Conservation (phyloP, 2,329 filamentous ascomycete genomes). For the Cercospora berteroae region DNA sequence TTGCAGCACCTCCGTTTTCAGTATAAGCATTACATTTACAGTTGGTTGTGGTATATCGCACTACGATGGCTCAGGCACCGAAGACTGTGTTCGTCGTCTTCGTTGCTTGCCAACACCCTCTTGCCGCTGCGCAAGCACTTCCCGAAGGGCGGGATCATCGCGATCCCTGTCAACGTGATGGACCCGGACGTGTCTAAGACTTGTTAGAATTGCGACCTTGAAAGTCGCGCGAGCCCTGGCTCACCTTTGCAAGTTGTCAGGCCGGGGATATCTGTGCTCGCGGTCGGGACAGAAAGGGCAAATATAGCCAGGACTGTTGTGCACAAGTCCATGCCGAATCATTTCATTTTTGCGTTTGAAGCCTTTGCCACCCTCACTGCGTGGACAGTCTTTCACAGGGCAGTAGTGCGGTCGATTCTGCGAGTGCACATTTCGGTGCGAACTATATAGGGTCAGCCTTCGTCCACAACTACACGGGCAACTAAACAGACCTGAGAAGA, state of each 20-base stretch:
- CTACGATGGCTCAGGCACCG: neutral
- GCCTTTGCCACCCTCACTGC: conserved; percentile 61
- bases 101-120: conserved; percentile 79
- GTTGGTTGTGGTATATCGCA: neutral
- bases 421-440: conserved; percentile 69
- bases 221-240: conserved; percentile 28
- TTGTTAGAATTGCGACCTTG: neutral
- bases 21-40: conserved; percentile 8
- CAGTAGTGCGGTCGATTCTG: conserved; percentile 64
- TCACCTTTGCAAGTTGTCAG: conserved; percentile 92
- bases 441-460: conserved; percentile 44
- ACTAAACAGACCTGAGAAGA: conserved; percentile 60
- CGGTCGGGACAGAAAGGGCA: conserved; percentile 94
- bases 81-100: conserved; percentile 56
- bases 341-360: conserved; percentile 71
- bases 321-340: conserved; percentile 80
- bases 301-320: conserved; percentile 90
- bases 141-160: conserved; percentile 75
- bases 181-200: conserved; percentile 79
- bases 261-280: conserved; percentile 90
- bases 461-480: neutral
- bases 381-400: conserved; percentile 56
- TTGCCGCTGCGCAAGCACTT: conserved; percentile 80
- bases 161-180: conserved; percentile 89
- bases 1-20: neutral